phyloP scores from a whole-genome alignment of 1,139 yeast species.

The Blastobotrys proliferans region DNA sequence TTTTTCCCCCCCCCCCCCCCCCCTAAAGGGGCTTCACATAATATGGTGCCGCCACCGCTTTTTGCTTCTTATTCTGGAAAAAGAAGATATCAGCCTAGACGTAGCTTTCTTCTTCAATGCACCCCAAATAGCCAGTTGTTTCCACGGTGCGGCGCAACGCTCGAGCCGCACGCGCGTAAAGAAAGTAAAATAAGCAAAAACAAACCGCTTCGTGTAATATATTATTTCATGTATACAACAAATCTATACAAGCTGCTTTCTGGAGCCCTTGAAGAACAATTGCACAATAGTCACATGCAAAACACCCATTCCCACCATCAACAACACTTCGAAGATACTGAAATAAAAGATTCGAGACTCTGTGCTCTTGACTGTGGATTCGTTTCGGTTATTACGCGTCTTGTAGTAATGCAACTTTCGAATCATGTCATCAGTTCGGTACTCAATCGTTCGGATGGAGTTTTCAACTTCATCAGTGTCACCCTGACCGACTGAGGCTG shows the following conservation, averaged over 20 bases:
- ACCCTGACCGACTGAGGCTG: conserved; percentile 51
- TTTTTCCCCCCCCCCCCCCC: no score
- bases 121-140: no score
- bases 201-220: neutral
- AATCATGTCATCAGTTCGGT: conserved; percentile 59
- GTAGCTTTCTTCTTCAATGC: no score
- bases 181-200: neutral
- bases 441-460: conserved; percentile 58
- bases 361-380: conserved; percentile 84
- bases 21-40: no score
- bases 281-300: conserved; percentile 83
- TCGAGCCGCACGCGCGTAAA: no score
- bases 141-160: no score
- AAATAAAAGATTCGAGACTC: conserved; percentile 84
- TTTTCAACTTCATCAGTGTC: conserved; percentile 46
- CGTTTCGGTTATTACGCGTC: conserved; percentile 90
- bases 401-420: conserved; percentile 76
- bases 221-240: neutral
- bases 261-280: conserved; percentile 76
- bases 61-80: no score
- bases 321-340: conserved; percentile 70
- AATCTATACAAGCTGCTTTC: conserved; percentile 72
- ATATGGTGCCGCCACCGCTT: no score
- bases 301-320: conserved; percentile 83
- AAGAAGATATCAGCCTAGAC: no score